These are phyloP conservation scores for Ephemerocybe angulata DNA, from an alignment of 768 basidiomycete genomes.

Conservation along the genomic window DNA sequence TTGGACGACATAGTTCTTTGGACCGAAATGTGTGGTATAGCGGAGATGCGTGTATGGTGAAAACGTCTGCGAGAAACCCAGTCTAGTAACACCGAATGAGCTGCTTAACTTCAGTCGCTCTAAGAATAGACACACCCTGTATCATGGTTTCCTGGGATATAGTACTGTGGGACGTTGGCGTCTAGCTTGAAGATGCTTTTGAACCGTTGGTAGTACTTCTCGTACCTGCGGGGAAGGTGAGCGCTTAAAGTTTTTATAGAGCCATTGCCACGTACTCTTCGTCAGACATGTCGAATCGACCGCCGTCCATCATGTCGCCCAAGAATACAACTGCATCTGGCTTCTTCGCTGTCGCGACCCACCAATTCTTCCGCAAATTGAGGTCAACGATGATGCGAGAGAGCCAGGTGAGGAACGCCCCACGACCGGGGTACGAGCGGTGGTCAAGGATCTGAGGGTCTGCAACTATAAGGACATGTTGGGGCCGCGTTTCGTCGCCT, in stretches of 20 bases:
- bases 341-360: slow-evolving; percentile 49
- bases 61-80: slow-evolving; percentile 43
- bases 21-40: slow-evolving; percentile 75
- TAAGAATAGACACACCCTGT: slow-evolving; percentile 49
- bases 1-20: slow-evolving; percentile 57
- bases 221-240: slow-evolving; percentile 53
- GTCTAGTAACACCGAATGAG: slow-evolving; percentile 38
- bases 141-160: slow-evolving; percentile 91
- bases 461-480: slow-evolving; percentile 74
- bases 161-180: slow-evolving; percentile 52
- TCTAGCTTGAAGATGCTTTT: slow-evolving; percentile 60
- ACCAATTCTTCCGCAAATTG: slow-evolving; percentile 85
- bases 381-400: slow-evolving; percentile 70
- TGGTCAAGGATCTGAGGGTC: slow-evolving; percentile 86
- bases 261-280: slow-evolving; percentile 54
- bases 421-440: slow-evolving; percentile 65
- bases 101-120: slow-evolving; percentile 23
- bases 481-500: slow-evolving; percentile 23
- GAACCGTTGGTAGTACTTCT: slow-evolving; percentile 64
- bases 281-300: slow-evolving; percentile 59
- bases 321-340: slow-evolving; percentile 79
- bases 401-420: slow-evolving; percentile 50
- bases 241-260: neutral
- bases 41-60: slow-evolving; percentile 47
- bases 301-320: slow-evolving; percentile 92